phyloP scores from a whole-genome alignment of 164 flowering plant species.

The Stephania cephalantha region DNA sequence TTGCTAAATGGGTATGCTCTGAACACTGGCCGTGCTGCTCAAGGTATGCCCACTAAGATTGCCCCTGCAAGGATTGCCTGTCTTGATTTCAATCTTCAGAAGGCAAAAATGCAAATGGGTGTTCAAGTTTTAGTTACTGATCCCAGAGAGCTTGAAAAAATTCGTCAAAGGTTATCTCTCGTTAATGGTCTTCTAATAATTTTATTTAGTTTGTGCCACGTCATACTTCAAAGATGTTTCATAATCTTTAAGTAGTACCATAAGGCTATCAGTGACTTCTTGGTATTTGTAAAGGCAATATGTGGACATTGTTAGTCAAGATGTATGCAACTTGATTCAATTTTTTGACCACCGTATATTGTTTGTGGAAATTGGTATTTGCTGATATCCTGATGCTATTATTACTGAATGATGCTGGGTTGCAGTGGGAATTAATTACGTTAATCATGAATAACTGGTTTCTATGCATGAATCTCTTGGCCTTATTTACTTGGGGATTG shows the following conservation, averaged over 20 bases:
- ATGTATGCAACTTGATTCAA: neutral
- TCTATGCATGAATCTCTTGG: neutral
- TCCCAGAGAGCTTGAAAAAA: slow-evolving; percentile 96
- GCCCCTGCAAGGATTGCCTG: slow-evolving; percentile 97
- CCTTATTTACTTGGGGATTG: neutral
- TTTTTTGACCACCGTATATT: too few species aligned
- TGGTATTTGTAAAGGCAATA: too few species aligned
- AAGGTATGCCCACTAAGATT: slow-evolving; percentile 91
- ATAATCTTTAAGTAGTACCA: too few species aligned
- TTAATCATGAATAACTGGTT: neutral
- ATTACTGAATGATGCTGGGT: neutral
- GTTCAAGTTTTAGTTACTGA: slow-evolving; percentile 85
- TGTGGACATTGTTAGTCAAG: too few species aligned
- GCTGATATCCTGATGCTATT: neutral
- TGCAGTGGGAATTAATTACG: neutral
- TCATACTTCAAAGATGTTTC: too few species aligned
- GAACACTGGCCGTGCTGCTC: slow-evolving; percentile 97
- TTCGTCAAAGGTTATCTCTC: slow-evolving; percentile 80
- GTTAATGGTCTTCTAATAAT: neutral
- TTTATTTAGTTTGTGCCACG: neutral
- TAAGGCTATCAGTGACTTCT: too few species aligned
- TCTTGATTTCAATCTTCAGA: slow-evolving; percentile 93
- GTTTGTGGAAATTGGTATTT: neutral
- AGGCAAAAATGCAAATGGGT: slow-evolving; percentile 97
- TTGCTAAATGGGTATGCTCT: slow-evolving; percentile 95